Base-by-base conservation (phyloP, 2,329 filamentous ascomycete species). In the Diaporthe sp. region DNA sequence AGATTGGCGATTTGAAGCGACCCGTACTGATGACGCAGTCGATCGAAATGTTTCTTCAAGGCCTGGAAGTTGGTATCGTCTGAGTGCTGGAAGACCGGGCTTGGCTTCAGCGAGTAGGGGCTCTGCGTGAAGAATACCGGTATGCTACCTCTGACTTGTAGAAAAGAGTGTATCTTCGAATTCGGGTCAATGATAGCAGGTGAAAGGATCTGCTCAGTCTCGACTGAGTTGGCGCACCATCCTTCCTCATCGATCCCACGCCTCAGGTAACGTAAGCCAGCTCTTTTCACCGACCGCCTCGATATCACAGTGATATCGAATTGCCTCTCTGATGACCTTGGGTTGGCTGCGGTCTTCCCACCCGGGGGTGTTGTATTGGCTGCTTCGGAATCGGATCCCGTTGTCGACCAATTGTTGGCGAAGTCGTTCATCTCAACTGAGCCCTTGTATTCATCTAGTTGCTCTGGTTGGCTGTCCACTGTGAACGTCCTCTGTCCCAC, bases 41-140 rank as follows among this genome's bases (percentile, higher is more conserved):
- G 89, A 12, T 91, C 87, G 79, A 98, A 97, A 82, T 99, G 97
- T 77, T 89, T 91, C 74, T 89, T 91, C 81, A 97, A 94, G 0
- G 96, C 96, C 60, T 88, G 85, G 72, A 92, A 92, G 78, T 98
- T 99, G 17, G 92, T 92, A 60, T 94, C 91, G 4, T 90, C 86
- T 0, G 95, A 97, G 78, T 97, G 95, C 81, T 95, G 94, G 47
- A 97, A 86, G 19, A 94, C 89, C 0, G 96, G 95, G 15, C 94
- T 89, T 0, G 97, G 97, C 81, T 98, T 98, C 78, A 98, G 91
- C 13, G 95, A 95, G 82, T 98, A 98, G 0, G 96, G 96, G 0
- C 94, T 95, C 80, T 99, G 97, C 0, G 96, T 97, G 81, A 98
- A 99, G 86, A 97, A 98, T 0, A 98, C 84, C 0, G 97, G 97